A percentile compares a stretch with the other conserved stretches of the same genome.
These are phyloP conservation scores for Gymnopilus junonius DNA, from an alignment of 768 basidiomycete species.

Conservation along the genomic window DNA sequence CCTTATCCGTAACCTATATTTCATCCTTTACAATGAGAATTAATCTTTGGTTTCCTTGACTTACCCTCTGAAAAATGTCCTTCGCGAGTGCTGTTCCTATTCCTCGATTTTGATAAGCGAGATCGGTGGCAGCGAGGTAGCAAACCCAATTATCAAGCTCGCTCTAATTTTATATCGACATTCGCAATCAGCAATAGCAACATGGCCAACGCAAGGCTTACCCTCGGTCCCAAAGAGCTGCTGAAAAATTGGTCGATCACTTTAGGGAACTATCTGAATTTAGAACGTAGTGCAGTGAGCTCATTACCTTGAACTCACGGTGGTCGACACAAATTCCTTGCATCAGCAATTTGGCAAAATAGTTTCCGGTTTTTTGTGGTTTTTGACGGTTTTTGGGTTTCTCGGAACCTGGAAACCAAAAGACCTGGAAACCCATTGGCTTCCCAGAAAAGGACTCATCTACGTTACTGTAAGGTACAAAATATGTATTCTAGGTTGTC, in stretches of 20 bases:
- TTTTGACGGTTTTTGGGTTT: too few species aligned
- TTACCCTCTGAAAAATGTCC: not conserved
- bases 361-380: too few species aligned
- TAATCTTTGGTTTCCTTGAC: not conserved
- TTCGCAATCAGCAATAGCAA: not conserved
- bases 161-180: not conserved
- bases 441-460: too few species aligned
- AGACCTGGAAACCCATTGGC: too few species aligned
- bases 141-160: not conserved
- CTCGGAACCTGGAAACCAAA: too few species aligned
- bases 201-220: not conserved
- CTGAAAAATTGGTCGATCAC: not conserved
- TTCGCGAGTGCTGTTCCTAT: not conserved
- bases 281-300: not conserved
- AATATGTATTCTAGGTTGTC: too few species aligned
- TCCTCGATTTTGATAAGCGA: not conserved
- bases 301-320: not conserved
- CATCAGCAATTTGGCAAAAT: too few species aligned
- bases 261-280: not conserved
- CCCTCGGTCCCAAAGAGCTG: not conserved
- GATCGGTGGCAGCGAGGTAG: not conserved
- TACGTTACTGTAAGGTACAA: too few species aligned
- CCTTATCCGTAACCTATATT: not conserved
- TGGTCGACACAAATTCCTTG: not conserved
- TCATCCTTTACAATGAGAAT: not conserved